These are phyloP conservation scores for Dissophora globulifera DNA, from an alignment of 192 early-diverging fungal species.

Conservation along the genomic window DNA sequence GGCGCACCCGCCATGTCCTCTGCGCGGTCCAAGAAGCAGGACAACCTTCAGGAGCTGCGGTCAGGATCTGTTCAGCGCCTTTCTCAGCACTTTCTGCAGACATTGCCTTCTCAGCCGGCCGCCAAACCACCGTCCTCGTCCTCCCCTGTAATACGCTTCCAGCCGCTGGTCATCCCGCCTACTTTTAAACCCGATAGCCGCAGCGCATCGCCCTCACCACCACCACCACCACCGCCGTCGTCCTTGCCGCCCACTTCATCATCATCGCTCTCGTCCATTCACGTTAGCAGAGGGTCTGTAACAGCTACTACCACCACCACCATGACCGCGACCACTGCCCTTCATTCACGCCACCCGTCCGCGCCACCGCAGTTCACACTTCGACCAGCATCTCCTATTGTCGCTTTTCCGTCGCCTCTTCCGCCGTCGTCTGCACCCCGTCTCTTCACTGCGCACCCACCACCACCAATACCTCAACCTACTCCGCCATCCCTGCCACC, in stretches of 20 bases:
- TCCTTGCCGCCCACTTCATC: neutral
- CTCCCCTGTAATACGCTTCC: slow-evolving; percentile 21
- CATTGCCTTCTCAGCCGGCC: slow-evolving; percentile 3
- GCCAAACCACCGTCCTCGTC: slow-evolving; percentile 14
- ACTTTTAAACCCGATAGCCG: slow-evolving; percentile 14
- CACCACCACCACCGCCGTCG: slow-evolving; percentile 7
- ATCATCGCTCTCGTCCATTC: neutral
- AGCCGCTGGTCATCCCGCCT: slow-evolving; percentile 25
- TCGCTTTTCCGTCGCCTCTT: neutral
- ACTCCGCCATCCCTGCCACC: neutral
- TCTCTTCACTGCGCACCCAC: too few species aligned
- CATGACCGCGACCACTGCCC: neutral
- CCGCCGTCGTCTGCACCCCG: slow-evolving; percentile 1
- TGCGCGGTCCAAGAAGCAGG: slow-evolving; percentile 38
- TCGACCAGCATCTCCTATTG: slow-evolving; percentile 17
- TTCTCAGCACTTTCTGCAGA: slow-evolving; percentile 43
- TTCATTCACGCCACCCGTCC: slow-evolving; percentile 33
- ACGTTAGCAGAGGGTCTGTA: neutral
- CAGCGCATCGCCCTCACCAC: too few species aligned
- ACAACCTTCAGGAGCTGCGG: slow-evolving; percentile 31
- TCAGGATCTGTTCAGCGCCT: slow-evolving; percentile 42
- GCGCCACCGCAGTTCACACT: slow-evolving; percentile 28
- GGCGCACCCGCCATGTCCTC: slow-evolving; percentile 10
- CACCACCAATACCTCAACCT: too few species aligned
- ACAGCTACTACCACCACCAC: neutral